A percentile compares a stretch with the other conserved stretches of the same genome.
Evolutionary conservation across 1,139 yeast species (phyloP).

Genomic region (Kazachstania sp.): DNA sequence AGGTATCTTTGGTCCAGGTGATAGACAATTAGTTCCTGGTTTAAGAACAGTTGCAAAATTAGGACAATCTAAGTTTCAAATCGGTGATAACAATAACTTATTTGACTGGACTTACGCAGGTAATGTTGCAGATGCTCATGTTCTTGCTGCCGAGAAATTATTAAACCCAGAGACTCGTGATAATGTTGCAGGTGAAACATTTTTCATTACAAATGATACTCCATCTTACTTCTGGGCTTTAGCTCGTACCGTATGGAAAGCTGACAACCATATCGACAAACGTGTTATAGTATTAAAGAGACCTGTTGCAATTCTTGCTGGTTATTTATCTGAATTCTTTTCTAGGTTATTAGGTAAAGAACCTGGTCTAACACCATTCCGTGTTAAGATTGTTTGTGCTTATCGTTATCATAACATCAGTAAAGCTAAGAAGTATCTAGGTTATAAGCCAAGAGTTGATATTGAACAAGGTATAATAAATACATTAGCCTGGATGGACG

Average conservation of each 20-base stretch:
- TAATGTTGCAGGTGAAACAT: conserved; percentile 71
- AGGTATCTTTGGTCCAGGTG: conserved; percentile 98
- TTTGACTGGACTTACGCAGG: conserved; percentile 99
- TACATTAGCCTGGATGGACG: conserved; percentile 87
- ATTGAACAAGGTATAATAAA: conserved; percentile 74
- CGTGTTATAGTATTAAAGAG: conserved; percentile 61
- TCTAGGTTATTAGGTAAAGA: conserved; percentile 68
- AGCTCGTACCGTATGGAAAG: conserved; percentile 95
- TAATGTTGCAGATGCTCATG: conserved; percentile 97
- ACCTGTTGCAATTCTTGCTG: conserved; percentile 68
- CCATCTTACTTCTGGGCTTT: conserved; percentile 97
- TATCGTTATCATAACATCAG: conserved; percentile 85
- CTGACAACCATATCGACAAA: conserved; percentile 76
- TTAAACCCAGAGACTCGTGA: conserved; percentile 37
- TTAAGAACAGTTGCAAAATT: conserved; percentile 70
- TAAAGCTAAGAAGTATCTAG: conserved; percentile 72
- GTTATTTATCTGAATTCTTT: conserved; percentile 68
- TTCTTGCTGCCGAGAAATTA: conserved; percentile 76
- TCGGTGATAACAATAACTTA: conserved; percentile 86
- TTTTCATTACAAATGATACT: conserved; percentile 85
- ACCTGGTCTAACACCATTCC: conserved; percentile 92
- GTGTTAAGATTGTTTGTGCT: conserved; percentile 92
- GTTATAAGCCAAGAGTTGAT: conserved; percentile 71
- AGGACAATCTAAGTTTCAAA: conserved; percentile 86
- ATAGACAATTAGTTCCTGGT: conserved; percentile 92